These are phyloP conservation scores for Sisymbrium irio DNA, from an alignment of 345 rosid species.

Conservation along the genomic window DNA sequence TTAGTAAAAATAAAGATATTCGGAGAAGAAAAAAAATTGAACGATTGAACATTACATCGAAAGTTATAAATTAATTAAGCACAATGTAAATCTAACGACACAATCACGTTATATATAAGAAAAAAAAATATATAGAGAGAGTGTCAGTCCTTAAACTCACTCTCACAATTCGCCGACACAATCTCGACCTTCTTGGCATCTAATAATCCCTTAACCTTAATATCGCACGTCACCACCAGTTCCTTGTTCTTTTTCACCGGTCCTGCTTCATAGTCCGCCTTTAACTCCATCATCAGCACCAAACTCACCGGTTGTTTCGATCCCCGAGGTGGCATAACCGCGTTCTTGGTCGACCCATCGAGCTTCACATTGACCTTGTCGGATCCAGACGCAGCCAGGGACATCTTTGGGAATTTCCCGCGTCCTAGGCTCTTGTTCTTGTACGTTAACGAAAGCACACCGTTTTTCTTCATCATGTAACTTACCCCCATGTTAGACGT, in stretches of 20 bases:
- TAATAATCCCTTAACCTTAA: slow-evolving; percentile 43
- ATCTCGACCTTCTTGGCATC: slow-evolving; percentile 37
- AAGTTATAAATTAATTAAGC: slow-evolving; percentile 11
- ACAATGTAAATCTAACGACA: slow-evolving; percentile 27
- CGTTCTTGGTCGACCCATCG: slow-evolving; percentile 12
- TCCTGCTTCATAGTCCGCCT: slow-evolving; percentile 25
- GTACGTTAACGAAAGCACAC: slow-evolving; percentile 29
- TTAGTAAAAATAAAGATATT: slow-evolving; percentile 7
- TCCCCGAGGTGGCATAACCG: slow-evolving; percentile 29
- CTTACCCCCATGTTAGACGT: slow-evolving; percentile 37
- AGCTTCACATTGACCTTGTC: slow-evolving; percentile 14
- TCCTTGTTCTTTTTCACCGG: slow-evolving; percentile 36
- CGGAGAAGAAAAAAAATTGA: neutral
- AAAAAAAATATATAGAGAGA: neutral
- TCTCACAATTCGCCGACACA: slow-evolving; percentile 48
- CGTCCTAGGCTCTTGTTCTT: slow-evolving; percentile 40
- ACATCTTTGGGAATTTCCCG: slow-evolving; percentile 38
- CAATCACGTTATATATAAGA: slow-evolving; percentile 13
- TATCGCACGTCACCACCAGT: slow-evolving; percentile 44
- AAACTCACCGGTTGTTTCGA: slow-evolving; percentile 19
- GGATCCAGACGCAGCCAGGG: slow-evolving; percentile 25
- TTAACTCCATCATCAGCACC: slow-evolving; percentile 31
- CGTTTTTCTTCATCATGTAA: slow-evolving; percentile 25
- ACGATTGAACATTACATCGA: slow-evolving; percentile 24
- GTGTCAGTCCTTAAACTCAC: slow-evolving; percentile 35